Percentiles rank a stretch among this genome's conserved stretches.
Evolutionary conservation across 176 grass and related monocot genomes (phyloP).

Genomic region (Miscanthus lutarioriparius): DNA sequence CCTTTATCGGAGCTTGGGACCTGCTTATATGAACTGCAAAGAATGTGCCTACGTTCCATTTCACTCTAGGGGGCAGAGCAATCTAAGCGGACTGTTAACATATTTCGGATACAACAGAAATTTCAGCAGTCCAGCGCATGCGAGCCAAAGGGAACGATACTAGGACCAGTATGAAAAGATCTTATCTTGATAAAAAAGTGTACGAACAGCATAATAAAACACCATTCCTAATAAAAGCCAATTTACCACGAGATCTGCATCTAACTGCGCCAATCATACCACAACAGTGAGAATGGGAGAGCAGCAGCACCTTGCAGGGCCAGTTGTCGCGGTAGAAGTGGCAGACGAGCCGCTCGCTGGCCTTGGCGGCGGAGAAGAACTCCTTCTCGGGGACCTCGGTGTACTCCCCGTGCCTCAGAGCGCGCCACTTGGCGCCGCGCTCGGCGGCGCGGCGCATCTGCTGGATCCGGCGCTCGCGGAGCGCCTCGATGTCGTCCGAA

Average conservation of each 20-base stretch:
- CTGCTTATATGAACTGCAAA: no score
- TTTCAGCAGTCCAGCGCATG: not conserved
- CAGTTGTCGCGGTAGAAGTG: constrained; percentile 98
- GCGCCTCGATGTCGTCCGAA: constrained; percentile 76
- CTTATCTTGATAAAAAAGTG: not conserved
- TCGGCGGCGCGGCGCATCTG: constrained; percentile 95
- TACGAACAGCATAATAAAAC: not conserved
- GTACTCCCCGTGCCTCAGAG: constrained; percentile 84
- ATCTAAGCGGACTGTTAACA: not conserved
- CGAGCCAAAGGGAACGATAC: not conserved
- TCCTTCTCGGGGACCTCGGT: constrained; percentile 87
- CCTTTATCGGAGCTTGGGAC: no score
- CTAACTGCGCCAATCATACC: not conserved
- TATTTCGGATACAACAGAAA: not conserved
- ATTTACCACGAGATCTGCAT: constrained; percentile 21
- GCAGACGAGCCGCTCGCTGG: constrained; percentile 86
- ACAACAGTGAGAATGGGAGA: not conserved
- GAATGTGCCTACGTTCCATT: not conserved
- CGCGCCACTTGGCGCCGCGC: constrained; percentile 74
- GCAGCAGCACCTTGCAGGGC: constrained; percentile 76
- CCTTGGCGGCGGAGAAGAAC: constrained; percentile 87
- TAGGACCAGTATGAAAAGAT: not conserved
- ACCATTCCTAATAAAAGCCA: not conserved
- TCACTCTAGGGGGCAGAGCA: not conserved
- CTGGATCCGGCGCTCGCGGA: constrained; percentile 84